A percentile compares a stretch with the other conserved stretches of the same genome.
Evolutionary conservation across 2,329 filamentous ascomycete species (phyloP).

Genomic region (Aspergillus pseudonomiae): DNA sequence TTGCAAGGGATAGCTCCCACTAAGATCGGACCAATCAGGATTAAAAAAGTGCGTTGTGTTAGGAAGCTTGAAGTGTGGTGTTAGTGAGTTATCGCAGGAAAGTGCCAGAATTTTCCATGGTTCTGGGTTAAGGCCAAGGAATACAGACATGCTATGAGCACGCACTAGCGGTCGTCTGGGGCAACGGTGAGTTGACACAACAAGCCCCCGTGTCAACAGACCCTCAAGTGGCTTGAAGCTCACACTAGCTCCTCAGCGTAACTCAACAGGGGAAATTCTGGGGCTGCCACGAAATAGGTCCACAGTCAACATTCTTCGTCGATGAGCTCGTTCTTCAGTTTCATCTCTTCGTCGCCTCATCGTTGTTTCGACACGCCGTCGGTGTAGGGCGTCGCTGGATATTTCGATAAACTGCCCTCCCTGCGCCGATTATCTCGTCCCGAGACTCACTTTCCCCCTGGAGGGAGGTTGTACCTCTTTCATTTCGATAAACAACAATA

Average conservation of each 20-base stretch:
- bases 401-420: slow-evolving; percentile 25
- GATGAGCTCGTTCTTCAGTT: slow-evolving; percentile 9
- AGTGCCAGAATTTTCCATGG: background rate
- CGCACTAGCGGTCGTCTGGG: slow-evolving; percentile 27
- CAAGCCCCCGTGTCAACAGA: slow-evolving; percentile 29
- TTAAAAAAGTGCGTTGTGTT: slow-evolving; percentile 7
- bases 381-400: slow-evolving; percentile 23
- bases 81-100: background rate
- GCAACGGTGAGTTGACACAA: slow-evolving; percentile 37
- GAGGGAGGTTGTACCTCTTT: slow-evolving; percentile 20
- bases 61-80: background rate
- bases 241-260: slow-evolving; percentile 17
- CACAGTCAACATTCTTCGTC: slow-evolving; percentile 34
- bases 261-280: slow-evolving; percentile 18
- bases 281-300: slow-evolving; percentile 25
- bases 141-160: background rate
- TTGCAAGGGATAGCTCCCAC: background rate
- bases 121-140: background rate
- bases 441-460: slow-evolving; percentile 20
- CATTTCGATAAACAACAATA: slow-evolving; percentile 28
- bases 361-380: slow-evolving; percentile 18
- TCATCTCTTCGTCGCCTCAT: slow-evolving; percentile 18
- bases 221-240: slow-evolving; percentile 19
- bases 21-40: background rate
- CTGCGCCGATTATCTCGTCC: slow-evolving; percentile 12